These are phyloP conservation scores for Colletotrichum caudatum DNA, from an alignment of 2,329 filamentous ascomycete species.

Conservation along the genomic window DNA sequence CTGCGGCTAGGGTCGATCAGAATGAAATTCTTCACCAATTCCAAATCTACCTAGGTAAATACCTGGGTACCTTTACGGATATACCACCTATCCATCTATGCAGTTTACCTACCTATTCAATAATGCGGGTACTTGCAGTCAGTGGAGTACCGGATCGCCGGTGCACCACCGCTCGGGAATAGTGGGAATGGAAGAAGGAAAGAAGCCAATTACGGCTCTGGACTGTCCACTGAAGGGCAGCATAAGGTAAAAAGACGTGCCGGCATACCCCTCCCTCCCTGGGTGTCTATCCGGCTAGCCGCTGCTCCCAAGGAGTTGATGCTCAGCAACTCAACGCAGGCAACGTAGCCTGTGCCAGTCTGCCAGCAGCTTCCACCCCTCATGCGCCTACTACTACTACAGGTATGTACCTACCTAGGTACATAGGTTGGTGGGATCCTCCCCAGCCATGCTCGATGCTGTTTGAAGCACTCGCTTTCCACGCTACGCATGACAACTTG, in stretches of 20 bases:
- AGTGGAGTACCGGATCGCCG: constrained; percentile 5
- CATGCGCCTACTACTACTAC: no score
- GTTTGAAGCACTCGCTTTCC: not conserved
- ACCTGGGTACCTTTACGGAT: no score
- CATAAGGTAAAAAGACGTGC: not conserved
- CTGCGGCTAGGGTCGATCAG: constrained; percentile 7
- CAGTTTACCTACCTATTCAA: not conserved
- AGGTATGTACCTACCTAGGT: no score
- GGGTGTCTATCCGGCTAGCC: not conserved
- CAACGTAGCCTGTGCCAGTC: no score
- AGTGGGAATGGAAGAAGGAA: not conserved
- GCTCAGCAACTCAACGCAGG: not conserved
- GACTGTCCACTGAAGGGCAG: constrained; percentile 17
- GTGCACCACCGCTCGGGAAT: not conserved
- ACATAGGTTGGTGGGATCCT: no score
- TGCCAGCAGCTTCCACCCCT: not conserved
- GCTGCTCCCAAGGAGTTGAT: not conserved
- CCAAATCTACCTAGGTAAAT: not conserved
- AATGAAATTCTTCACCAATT: constrained; percentile 10
- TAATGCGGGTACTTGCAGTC: not conserved
- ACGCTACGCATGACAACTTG: not conserved
- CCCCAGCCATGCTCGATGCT: not conserved
- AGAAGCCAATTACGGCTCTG: not conserved
- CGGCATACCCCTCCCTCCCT: not conserved
- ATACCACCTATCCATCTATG: not conserved